Percentiles rank a stretch among this genome's conserved stretches.
These are phyloP conservation scores for Starmera stellimalicola DNA, from an alignment of 1,139 yeast genomes.

Conservation along the genomic window DNA sequence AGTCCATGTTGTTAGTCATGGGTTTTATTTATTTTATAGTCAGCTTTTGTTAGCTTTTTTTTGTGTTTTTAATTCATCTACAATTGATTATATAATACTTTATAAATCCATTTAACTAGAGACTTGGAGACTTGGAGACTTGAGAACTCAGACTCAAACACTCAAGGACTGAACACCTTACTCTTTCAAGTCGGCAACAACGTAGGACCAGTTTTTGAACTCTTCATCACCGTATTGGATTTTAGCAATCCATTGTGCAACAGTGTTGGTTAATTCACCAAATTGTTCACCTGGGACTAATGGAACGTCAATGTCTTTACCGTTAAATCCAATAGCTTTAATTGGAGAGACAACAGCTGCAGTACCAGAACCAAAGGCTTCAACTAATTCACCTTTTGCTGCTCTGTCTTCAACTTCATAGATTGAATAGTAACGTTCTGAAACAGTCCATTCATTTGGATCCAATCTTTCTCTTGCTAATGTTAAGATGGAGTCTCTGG, in stretches of 20 bases:
- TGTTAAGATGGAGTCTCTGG: slow-evolving; percentile 79
- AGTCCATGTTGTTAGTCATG: slow-evolving; percentile 16
- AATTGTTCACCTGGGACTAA: slow-evolving; percentile 64
- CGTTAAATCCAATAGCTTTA: slow-evolving; percentile 74
- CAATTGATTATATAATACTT: no score
- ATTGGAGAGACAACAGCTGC: slow-evolving; percentile 97
- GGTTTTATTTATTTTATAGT: no score
- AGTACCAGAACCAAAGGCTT: slow-evolving; percentile 96
- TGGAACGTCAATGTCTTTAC: slow-evolving; percentile 65
- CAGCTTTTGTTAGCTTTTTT: no score
- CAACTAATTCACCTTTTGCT: slow-evolving; percentile 71
- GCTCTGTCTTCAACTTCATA: slow-evolving; percentile 73
- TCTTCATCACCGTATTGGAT: slow-evolving; percentile 82
- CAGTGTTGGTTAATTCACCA: slow-evolving; percentile 69
- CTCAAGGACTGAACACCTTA: no score
- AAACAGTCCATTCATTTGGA: slow-evolving; percentile 65
- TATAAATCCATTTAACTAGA: no score
- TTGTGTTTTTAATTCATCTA: no score
- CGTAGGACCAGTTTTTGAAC: slow-evolving; percentile 34
- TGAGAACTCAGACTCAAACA: no score
- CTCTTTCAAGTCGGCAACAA: slow-evolving; percentile 22
- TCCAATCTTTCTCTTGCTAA: slow-evolving; percentile 69
- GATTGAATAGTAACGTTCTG: slow-evolving; percentile 78
- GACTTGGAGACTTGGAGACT: no score
- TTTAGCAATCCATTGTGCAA: slow-evolving; percentile 77